These are phyloP conservation scores for Starmera quercuum DNA, from an alignment of 805 yeast genomes.

Conservation along the genomic window DNA sequence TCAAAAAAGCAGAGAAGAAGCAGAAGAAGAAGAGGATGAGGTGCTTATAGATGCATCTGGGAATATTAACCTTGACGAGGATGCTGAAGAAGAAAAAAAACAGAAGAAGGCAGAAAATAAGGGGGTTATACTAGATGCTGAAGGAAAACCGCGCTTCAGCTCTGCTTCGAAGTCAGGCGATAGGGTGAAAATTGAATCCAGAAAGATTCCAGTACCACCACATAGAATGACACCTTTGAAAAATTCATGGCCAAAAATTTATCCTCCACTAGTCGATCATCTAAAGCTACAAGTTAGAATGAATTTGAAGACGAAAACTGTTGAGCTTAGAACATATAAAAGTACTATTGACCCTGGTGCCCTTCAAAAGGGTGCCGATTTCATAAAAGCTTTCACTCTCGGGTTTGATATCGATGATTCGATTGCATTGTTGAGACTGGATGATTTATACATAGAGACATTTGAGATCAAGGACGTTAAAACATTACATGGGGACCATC, in stretches of 20 bases:
- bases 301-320: constrained; percentile 83
- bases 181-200: constrained; percentile 71
- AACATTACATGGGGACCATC: constrained; percentile 91
- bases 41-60: constrained; percentile 30
- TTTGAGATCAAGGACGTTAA: constrained; percentile 96
- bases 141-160: constrained; percentile 81
- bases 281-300: constrained; percentile 91
- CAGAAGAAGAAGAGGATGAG: constrained; percentile 27
- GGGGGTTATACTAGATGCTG: constrained; percentile 51
- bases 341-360: constrained; percentile 89
- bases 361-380: constrained; percentile 96
- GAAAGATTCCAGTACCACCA: constrained; percentile 93
- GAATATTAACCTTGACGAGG: constrained; percentile 13
- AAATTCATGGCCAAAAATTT: constrained; percentile 85
- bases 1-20: constrained; percentile 10
- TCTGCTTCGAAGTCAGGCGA: constrained; percentile 54
- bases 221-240: constrained; percentile 95
- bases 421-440: constrained; percentile 86
- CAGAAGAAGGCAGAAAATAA: constrained; percentile 17
- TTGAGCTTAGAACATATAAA: constrained; percentile 76
- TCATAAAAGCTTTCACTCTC: constrained; percentile 87
- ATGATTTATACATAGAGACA: constrained; percentile 93
- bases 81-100: constrained; percentile 6
- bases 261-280: constrained; percentile 94
- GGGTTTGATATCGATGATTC: constrained; percentile 98